These are phyloP conservation scores for Claviceps purpurea DNA, from an alignment of 2,329 filamentous ascomycete species.

Conservation along the genomic window DNA sequence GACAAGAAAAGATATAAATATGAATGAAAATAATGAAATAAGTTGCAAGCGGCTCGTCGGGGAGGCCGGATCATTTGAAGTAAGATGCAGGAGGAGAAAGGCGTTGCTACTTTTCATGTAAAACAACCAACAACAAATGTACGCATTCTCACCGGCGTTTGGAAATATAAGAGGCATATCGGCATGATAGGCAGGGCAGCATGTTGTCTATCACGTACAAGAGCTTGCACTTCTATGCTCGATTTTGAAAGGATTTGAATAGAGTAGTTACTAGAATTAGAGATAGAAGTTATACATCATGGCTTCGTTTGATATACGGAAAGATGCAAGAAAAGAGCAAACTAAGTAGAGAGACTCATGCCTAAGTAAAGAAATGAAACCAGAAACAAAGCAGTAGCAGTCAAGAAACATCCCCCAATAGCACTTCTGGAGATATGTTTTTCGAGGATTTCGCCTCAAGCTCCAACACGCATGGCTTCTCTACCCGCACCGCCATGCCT, in stretches of 20 bases:
- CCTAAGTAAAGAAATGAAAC: not conserved
- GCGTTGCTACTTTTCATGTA: too few relatives aligned
- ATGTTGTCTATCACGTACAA: not conserved
- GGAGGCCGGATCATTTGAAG: too few relatives aligned
- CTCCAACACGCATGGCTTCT: not conserved
- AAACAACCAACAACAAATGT: not conserved
- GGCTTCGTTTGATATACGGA: not conserved
- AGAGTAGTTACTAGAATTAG: too few relatives aligned
- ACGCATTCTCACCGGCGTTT: not conserved
- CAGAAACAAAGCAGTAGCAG: not conserved
- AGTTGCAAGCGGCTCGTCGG: too few relatives aligned
- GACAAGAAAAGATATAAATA: not conserved
- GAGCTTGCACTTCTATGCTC: not conserved
- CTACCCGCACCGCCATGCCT: not conserved
- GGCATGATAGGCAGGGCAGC: not conserved
- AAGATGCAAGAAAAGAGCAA: not conserved
- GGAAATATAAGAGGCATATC: not conserved
- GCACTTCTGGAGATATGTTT: not conserved
- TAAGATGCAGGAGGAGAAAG: too few relatives aligned
- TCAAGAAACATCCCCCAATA: not conserved
- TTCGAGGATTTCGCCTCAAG: not conserved
- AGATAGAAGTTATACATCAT: not conserved
- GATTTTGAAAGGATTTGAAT: not conserved
- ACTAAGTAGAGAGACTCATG: not conserved
- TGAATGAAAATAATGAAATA: not conserved